phyloP scores from a whole-genome alignment of 2,329 filamentous ascomycete genomes.

The Tolypocladium tundrense region DNA sequence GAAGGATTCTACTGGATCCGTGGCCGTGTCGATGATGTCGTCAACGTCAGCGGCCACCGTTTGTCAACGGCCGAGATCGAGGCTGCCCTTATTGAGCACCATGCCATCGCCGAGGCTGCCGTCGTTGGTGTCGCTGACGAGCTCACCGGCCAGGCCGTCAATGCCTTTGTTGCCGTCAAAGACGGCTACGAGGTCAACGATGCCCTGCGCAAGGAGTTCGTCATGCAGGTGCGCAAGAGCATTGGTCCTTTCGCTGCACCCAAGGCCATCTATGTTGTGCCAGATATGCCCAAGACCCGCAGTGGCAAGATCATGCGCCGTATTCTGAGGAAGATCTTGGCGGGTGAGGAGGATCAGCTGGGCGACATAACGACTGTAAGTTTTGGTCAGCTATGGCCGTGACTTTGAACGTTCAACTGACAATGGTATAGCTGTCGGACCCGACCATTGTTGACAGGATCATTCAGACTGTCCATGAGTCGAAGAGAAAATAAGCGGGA shows the following conservation, averaged over 20 bases:
- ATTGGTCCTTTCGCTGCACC: constrained; percentile 96
- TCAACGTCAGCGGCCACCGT: constrained; percentile 94
- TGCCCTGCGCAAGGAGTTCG: constrained; percentile 81
- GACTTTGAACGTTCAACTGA: neutral
- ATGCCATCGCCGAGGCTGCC: constrained; percentile 81
- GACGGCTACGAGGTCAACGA: constrained; percentile 68
- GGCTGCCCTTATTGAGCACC: constrained; percentile 88
- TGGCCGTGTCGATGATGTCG: constrained; percentile 94
- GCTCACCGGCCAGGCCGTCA: constrained; percentile 92
- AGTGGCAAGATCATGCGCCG: constrained; percentile 99
- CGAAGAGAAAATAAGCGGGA: constrained; percentile 37
- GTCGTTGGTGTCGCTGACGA: constrained; percentile 91
- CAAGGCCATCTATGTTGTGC: constrained; percentile 83
- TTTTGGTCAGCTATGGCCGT: constrained; percentile 7
- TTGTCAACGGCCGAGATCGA: constrained; percentile 97
- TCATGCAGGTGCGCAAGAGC: constrained; percentile 90
- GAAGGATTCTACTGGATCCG: constrained; percentile 99
- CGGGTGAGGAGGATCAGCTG: constrained; percentile 92
- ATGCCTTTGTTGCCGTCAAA: constrained; percentile 91
- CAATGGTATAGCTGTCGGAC: constrained; percentile 62
- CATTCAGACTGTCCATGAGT: constrained; percentile 66
- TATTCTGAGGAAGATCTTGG: constrained; percentile 93
- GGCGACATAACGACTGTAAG: constrained; percentile 86
- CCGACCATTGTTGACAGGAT: constrained; percentile 84
- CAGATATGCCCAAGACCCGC: constrained; percentile 92